Base-by-base conservation (phyloP, 192 early-diverging fungal genomes). In the Oehlia diaphana region DNA sequence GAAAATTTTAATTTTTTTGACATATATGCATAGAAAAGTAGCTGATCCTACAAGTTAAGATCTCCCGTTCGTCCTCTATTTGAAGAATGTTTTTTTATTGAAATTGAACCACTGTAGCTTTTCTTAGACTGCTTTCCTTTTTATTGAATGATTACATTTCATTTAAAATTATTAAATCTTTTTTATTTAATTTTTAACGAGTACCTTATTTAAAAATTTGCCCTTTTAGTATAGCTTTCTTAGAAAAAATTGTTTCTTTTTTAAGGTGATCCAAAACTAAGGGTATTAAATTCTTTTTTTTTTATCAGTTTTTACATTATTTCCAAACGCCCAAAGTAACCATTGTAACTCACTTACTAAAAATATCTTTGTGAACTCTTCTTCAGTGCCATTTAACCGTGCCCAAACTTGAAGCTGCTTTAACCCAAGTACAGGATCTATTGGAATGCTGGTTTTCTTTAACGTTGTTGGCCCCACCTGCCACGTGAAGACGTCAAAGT, bases 321-420 rank as follows among this genome's bases (percentile, higher is more conserved):
- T 37, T 37, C 35, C 35, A 37, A 37, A 37, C 35, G 4, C 35
- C 35, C 35, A 37, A 37, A 37, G 35, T 37, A 37, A 37, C 35
- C 1, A 37, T 37, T 26, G 26, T 26, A 26, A 26, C 26, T 26
- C 26, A 26, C 26, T 26, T 0, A 26, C 26, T 26, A 26, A 23
- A 65, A 65, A 23, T 28, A 65, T 65, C 64, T 65, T 28, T 28
- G 35, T 37, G 26, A 65, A 65, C 26, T 21, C 64, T 23, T 23
- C 64, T 28, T 65, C 26, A 4, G 26, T 1, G 26, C 26, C 26
- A 3, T 65, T 23, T 28, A 28, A 5, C 3, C 26, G 64, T 65
- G 64, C 64, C 64, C 64, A 28, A 10, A 65, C 9, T 28, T 28
- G 64, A 65, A 65, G 64, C 64, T 65, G 64, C 19, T 65, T 65